Evolutionary conservation across 805 yeast species (phyloP).

Genomic region (Cyberlindnera petersonii): DNA sequence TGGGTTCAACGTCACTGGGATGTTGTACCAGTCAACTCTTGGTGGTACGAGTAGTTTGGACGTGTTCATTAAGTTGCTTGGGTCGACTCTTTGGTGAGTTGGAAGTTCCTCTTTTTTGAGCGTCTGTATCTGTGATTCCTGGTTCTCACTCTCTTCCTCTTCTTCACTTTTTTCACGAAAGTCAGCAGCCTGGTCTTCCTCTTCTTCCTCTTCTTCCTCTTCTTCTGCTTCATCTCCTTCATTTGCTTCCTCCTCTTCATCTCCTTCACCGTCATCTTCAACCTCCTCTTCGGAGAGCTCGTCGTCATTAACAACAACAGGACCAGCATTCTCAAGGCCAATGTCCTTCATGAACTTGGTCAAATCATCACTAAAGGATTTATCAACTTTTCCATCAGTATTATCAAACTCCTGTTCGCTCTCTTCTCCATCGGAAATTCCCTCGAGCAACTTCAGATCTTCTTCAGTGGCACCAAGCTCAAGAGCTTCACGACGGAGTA

Average conservation of each 20-base stretch:
- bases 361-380: conserved; percentile 49
- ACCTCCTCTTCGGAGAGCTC: conserved; percentile 40
- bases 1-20: conserved; percentile 37
- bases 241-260: conserved; percentile 25
- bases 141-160: conserved; percentile 17
- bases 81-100: conserved; percentile 30
- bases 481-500: conserved; percentile 66
- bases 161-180: conserved; percentile 30
- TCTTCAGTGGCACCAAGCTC: conserved; percentile 85
- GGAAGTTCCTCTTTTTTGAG: conserved; percentile 22
- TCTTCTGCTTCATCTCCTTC: conserved; percentile 31
- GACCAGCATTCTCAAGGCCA: conserved; percentile 49
- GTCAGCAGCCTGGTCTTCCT: conserved; percentile 28
- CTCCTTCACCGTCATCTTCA: conserved; percentile 27
- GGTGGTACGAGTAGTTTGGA: conserved; percentile 57
- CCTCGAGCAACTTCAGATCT: conserved; percentile 63
- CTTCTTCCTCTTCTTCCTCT: conserved; percentile 30
- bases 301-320: conserved; percentile 33
- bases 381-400: conserved; percentile 33
- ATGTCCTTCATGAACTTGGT: conserved; percentile 59
- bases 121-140: conserved; percentile 22
- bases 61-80: conserved; percentile 44
- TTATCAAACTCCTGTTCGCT: conserved; percentile 36
- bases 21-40: conserved; percentile 72
- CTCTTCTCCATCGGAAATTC: conserved; percentile 47